Percentiles rank a stretch among this genome's conserved stretches.
phyloP scores from a whole-genome alignment of 1,284 basidiomycete genomes.

The Grifola frondosa region DNA sequence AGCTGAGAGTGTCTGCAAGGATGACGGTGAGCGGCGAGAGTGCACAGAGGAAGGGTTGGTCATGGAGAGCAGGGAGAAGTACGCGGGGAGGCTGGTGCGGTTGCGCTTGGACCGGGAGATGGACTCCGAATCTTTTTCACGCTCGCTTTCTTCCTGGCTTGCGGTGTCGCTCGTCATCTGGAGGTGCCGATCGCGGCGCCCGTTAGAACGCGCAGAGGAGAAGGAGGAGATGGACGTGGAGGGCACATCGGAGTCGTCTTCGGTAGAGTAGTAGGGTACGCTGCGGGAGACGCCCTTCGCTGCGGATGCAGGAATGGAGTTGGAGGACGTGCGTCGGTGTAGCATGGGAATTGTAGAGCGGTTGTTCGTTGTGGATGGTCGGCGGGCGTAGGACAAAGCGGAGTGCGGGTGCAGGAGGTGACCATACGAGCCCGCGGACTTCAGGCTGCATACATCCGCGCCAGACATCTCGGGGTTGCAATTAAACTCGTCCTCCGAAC shows the following conservation, averaged over 20 bases:
- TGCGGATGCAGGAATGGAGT: conserved; percentile 31
- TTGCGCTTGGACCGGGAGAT: conserved; percentile 55
- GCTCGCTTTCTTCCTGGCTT: conserved; percentile 28
- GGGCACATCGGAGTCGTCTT: conserved; percentile 47
- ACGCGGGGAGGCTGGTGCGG: conserved; percentile 72
- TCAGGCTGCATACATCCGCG: conserved; percentile 35
- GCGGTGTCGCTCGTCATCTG: conserved; percentile 17
- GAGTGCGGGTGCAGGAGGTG: conserved; percentile 17
- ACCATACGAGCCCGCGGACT: conserved; percentile 39
- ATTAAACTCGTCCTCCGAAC: conserved; percentile 37
- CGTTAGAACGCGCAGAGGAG: conserved; percentile 19
- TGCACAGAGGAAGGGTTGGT: conserved; percentile 37
- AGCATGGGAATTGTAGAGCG: conserved; percentile 57
- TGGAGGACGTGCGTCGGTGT: conserved; percentile 52
- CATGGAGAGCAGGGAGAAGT: conserved; percentile 66
- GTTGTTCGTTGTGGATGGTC: conserved; percentile 70
- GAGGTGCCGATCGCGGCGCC: conserved; percentile 18
- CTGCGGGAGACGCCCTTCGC: conserved; percentile 46
- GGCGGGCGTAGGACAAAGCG: conserved; percentile 60
- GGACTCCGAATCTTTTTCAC: conserved; percentile 36
- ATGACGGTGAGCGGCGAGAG: conserved; percentile 41
- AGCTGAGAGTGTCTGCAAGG: conserved; percentile 45
- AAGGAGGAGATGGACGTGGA: conserved; percentile 29
- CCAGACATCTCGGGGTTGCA: conserved; percentile 30
- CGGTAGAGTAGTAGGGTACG: conserved; percentile 39